Evolutionary conservation across 2,329 filamentous ascomycete species (phyloP), one percentile per base, ranked within the genome.

Genomic region (Esteya vermicola): DNA sequence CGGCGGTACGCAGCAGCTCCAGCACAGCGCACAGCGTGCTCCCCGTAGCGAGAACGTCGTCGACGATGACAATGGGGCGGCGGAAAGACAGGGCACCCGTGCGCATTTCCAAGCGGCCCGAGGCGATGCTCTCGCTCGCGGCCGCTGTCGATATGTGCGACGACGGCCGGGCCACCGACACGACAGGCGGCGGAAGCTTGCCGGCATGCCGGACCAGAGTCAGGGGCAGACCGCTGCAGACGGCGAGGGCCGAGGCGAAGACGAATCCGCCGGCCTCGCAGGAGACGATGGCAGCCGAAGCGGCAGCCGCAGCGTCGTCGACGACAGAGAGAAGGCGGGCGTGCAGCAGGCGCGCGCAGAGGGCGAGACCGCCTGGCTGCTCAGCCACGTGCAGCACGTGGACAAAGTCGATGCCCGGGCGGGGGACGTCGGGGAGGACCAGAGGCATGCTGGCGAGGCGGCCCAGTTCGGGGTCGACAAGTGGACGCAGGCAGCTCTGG

Each of bases 251-350:
- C 9, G 73, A 59, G 1, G 71, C 74, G 55, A 55, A 77, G 42
- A 75, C 41, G 43, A 68, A 68, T 19, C 74, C 71, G 33, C 75
- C 74, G 0, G 62, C 61, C 55, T 79, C 74, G 49, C 71, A 78
- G 48, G 58, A 65, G 2, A 51, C 66, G 7, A 81, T 47, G 1
- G 50, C 58, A 40, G 60, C 52, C 19, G 75, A 46, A 35, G 59
- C 54, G 3, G 46, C 26, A 21, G 21, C n/a, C 18, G 46, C 26
- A 21, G 21, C n/a, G 12, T 28, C 16, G 22, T 72, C 69, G 76
- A 12, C 12, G 23, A 37, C 13, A 10, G 9, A 18, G 23, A 28
- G 35, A 6, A 31, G 71, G 39, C 64, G 61, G 4, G 45, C 46
- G 51, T 61, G 52, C 8, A 78, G 51, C 27, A 79, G 55, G 47